Conservation (phyloP, 1,284 basidiomycete genomes). For the Ustilago shanxiensis region DNA sequence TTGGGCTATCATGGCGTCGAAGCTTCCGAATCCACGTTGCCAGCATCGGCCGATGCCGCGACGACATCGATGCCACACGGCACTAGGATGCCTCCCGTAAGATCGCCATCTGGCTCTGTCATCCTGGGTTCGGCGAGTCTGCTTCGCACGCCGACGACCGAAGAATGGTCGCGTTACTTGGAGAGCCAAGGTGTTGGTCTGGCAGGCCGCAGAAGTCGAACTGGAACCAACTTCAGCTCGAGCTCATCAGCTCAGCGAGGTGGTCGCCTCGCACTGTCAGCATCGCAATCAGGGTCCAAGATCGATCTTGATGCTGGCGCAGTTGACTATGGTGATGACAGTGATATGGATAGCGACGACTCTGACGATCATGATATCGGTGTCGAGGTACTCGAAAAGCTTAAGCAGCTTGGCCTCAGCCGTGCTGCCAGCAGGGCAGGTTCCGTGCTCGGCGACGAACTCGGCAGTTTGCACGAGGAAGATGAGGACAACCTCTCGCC, state of each 20-base stretch:
- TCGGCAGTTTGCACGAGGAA: constrained; percentile 50
- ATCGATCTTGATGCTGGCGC: constrained; percentile 18
- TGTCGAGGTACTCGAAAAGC: constrained; percentile 48
- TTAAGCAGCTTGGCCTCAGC: constrained; percentile 49
- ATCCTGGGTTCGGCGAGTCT: constrained; percentile 34
- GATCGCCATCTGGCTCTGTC: constrained; percentile 39
- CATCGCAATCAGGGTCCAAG: constrained; percentile 17
- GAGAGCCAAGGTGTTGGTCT: constrained; percentile 58
- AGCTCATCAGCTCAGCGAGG: constrained; percentile 43
- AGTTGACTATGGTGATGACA: constrained; percentile 30
- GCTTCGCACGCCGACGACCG: constrained; percentile 63
- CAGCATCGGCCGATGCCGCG: constrained; percentile 20
- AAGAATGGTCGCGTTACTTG: constrained; percentile 64
- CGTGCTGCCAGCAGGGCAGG: constrained; percentile 52
- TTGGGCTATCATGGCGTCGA: constrained; percentile 21
- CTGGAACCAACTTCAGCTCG: constrained; percentile 39
- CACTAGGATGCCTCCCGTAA: constrained; percentile 7
- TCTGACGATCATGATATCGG: constrained; percentile 45
- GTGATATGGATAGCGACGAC: constrained; percentile 46
- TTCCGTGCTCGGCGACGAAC: constrained; percentile 54
- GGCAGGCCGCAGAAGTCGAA: constrained; percentile 33
- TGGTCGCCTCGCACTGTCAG: constrained; percentile 21
- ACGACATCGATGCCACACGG: constrained; percentile 8
- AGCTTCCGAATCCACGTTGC: constrained; percentile 3
- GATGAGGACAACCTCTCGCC: constrained; percentile 52